Evolutionary conservation across 139 green algal species (phyloP).

Genomic region (Nannochloris sp.): DNA sequence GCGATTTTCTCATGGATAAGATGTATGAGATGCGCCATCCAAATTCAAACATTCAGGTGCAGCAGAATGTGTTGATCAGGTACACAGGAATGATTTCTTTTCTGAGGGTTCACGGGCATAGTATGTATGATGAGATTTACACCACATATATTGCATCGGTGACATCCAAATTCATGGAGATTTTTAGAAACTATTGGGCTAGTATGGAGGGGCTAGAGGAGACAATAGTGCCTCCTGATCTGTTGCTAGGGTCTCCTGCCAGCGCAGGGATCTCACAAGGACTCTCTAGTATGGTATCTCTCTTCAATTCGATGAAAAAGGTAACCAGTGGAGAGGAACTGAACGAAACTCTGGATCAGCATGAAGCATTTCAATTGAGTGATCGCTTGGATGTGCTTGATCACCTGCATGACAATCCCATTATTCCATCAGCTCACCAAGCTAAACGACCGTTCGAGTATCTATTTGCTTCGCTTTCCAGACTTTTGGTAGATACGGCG

Average conservation of each 20-base stretch:
- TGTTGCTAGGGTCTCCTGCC: conserved; percentile 47
- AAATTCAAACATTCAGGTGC: conserved; percentile 88
- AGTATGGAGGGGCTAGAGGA: conserved; percentile 60
- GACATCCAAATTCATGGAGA: conserved; percentile 60
- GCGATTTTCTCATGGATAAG: conserved; percentile 44
- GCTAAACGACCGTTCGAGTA: conserved; percentile 73
- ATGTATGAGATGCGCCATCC: conserved; percentile 80
- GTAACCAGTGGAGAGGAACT: background rate
- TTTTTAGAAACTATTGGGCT: conserved; percentile 83
- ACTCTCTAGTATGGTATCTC: conserved; percentile 9
- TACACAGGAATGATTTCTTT: conserved; percentile 75
- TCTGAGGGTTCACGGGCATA: conserved; percentile 47
- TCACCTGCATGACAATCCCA: conserved; percentile 44
- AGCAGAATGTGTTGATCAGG: conserved; percentile 87
- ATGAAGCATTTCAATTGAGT: background rate
- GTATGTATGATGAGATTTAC: conserved; percentile 71
- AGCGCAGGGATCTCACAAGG: background rate
- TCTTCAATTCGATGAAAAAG: conserved; percentile 25
- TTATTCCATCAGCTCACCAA: conserved; percentile 76
- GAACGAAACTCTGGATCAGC: too few species aligned
- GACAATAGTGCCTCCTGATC: conserved; percentile 28
- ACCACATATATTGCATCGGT: conserved; percentile 72
- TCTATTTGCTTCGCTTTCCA: conserved; percentile 84
- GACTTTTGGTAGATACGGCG: conserved; percentile 91
- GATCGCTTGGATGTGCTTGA: conserved; percentile 43